Percentiles rank a stretch among this genome's conserved stretches.
Conservation (phyloP, 1,284 basidiomycete genomes). For the Heterobasidion annosum region DNA sequence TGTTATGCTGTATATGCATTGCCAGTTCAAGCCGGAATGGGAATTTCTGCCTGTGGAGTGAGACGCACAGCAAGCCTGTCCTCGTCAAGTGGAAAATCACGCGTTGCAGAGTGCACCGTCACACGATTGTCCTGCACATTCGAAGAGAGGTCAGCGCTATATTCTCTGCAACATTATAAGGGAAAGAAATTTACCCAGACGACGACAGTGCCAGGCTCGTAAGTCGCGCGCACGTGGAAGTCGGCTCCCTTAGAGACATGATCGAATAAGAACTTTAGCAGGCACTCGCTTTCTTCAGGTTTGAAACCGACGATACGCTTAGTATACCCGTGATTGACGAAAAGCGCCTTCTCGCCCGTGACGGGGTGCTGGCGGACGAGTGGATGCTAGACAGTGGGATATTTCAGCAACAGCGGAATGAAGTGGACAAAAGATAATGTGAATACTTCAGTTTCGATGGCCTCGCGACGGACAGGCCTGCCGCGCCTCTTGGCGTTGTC, state of each 20-base stretch:
- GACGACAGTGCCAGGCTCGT: constrained; percentile 36
- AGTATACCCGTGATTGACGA: constrained; percentile 56
- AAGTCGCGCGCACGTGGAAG: constrained; percentile 34
- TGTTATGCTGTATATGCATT: no score
- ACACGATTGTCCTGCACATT: constrained; percentile 37
- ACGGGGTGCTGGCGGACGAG: constrained; percentile 53
- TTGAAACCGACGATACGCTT: constrained; percentile 60
- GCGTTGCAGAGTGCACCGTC: constrained; percentile 38
- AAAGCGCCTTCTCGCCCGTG: constrained; percentile 62
- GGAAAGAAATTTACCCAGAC: constrained; percentile 30
- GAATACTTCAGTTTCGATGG: constrained; percentile 42
- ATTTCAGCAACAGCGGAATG: neutral
- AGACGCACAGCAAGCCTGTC: constrained; percentile 42
- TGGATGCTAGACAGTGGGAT: constrained; percentile 27
- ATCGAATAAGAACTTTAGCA: constrained; percentile 52
- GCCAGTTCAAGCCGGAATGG: constrained; percentile 19
- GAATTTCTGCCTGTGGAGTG: constrained; percentile 45
- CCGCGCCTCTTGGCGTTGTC: constrained; percentile 38
- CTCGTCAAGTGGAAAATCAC: constrained; percentile 30
- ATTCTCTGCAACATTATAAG: neutral
- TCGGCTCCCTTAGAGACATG: constrained; percentile 41
- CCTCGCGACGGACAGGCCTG: constrained; percentile 55
- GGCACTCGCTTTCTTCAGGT: constrained; percentile 56
- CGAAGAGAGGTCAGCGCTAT: neutral
- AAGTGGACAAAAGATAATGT: neutral